Base-by-base conservation (phyloP, 1,284 basidiomycete genomes). In the Entoloma clypeatum region DNA sequence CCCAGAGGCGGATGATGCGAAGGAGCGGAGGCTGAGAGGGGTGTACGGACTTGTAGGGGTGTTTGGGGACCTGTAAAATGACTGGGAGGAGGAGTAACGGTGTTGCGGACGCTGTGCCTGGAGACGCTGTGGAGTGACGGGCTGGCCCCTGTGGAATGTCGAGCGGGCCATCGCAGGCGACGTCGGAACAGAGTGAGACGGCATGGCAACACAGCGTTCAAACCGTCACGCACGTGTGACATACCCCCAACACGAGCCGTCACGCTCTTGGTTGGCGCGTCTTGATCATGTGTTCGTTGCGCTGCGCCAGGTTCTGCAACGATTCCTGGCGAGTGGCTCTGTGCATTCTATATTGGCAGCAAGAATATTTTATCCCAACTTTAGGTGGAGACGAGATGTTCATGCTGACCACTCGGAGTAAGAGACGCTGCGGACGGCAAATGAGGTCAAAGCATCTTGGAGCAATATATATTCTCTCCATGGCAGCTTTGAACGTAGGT, bases 21-120 rank as follows among this genome's bases (percentile, higher is more conserved):
- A 69, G 2, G 80, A 82, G 48, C 75, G 74, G 34, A 81, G 67
- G 54, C 80, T 81, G 50, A 80, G 68, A 14, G 81, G 81, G 4
- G 80, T 81, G 58, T 80, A 81, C 8, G 81, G 79, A 19, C 68
- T 74, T 25, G 74, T 73, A 29, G 67, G 65, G 24, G 65, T 65
- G 32, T 60, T 45, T 26, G 66, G 66, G 39, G 66, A 66, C 54
- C 56, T 62, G 54, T 63, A 47, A 60, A 62, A 51, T 54, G 61
- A 45, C 56, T 60, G 47, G 56, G 64, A 43, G 54, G 63, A 44
- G 48, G 58, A 45, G 51, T 61, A 48, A 33, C 53, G 49, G 39
- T 53, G 49, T 10, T 47, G 45, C 17, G 36, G 45, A 26, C 53
- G 51, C 37, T 50, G 47, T 22, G 17, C 13, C n/a, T 61, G 53